Conservation (phyloP, 2,329 filamentous ascomycete species). For the Fusarium penzigii region DNA sequence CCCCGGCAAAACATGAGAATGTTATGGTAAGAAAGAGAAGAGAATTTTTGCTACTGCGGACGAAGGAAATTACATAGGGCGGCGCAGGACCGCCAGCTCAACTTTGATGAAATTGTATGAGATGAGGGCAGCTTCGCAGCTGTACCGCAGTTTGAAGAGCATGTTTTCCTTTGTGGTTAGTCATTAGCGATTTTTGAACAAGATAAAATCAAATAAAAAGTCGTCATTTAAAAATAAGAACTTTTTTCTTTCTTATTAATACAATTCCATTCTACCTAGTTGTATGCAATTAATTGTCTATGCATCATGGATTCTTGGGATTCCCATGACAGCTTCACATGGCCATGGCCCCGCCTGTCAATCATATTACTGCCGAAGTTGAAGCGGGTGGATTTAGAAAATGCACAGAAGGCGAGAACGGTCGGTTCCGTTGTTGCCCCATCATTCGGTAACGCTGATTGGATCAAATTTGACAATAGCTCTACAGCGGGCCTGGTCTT, state of each 20-base stretch:
- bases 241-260: no score
- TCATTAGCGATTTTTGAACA: no score
- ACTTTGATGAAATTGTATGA: not conserved
- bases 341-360: no score
- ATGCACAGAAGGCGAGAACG: slow-evolving; percentile 8
- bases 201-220: no score
- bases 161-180: no score
- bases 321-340: no score
- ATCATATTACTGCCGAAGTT: not conserved
- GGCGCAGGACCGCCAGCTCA: not conserved
- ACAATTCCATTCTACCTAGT: no score
- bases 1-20: not conserved
- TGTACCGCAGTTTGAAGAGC: no score
- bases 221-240: no score
- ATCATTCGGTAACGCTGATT: slow-evolving; percentile 4
- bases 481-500: slow-evolving; percentile 1
- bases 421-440: slow-evolving; percentile 3
- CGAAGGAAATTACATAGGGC: not conserved
- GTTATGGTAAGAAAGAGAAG: not conserved
- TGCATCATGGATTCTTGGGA: no score
- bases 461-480: not conserved
- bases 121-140: not conserved
- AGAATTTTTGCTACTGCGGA: not conserved
- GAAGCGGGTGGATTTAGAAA: slow-evolving; percentile 8
- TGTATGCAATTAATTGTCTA: no score